Evolutionary conservation across 768 basidiomycete species (phyloP), one percentile per base, ranked within the genome.

Genomic region (Punctularia strigosozonata): DNA sequence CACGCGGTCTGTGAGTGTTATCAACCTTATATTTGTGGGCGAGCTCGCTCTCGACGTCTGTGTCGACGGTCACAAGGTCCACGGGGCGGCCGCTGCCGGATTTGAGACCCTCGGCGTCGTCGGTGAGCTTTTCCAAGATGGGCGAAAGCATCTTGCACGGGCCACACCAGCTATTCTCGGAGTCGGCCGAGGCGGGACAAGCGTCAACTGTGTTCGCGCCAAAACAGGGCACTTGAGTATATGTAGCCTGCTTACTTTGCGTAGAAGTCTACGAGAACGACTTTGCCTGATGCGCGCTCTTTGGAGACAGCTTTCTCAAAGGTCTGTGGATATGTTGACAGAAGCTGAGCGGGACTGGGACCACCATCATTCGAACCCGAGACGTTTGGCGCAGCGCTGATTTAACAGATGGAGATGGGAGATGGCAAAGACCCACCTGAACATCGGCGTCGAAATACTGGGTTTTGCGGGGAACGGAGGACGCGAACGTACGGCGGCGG

Each of bases 131-230:
- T 49, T 81, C 64, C 18, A 89, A 61, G 38, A 82, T 57, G 19
- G 86, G 86, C 1, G 81, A 77, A 28, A 89, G 68, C 53, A 66
- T 58, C 47, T 70, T 78, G 62, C 85, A 89, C 26, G 85, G 85
- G 5, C 67, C 61, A 46, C 85, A 88, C 86, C 85, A 88, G 43
- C 85, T 87, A 46, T n/a, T n/a, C n/a, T n/a, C n/a, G n/a, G n/a
- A n/a, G n/a, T n/a, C n/a, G n/a, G n/a, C n/a, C n/a, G n/a, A n/a
- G 25, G 39, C 7, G 21, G 10, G 17, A 18, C 3, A 31, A 48
- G 37, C 48, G 49, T 10, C 28, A 10, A 18, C 19, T 34, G 23
- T 20, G 13, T 4, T 23, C 18, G 22, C 7, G 6, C 2, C 13
- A n/a, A 12, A 15, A 20, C 20, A 10, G 17, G 33, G 13, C 15